A percentile compares a stretch with the other conserved stretches of the same genome.
Conservation (phyloP, 1,284 basidiomycete species). For the Schizophyllum commune region DNA sequence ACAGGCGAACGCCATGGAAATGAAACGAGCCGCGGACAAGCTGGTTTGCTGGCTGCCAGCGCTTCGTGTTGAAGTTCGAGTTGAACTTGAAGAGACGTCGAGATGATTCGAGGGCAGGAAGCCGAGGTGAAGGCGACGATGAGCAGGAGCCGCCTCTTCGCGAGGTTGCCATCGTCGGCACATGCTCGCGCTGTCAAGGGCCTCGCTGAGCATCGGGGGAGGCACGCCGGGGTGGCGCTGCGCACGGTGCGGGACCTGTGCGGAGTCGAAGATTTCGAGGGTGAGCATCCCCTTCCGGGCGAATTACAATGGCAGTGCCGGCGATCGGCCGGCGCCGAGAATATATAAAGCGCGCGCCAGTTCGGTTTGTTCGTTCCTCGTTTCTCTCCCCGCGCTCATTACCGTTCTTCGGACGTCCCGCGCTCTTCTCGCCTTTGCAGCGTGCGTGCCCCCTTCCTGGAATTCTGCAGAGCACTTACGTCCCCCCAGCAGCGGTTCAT, state of each 20-base stretch:
- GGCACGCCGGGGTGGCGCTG: too few relatives aligned
- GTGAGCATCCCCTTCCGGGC: not conserved
- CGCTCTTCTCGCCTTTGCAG: conserved; percentile 18
- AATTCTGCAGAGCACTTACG: conserved; percentile 18
- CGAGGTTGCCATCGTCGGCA: too few relatives aligned
- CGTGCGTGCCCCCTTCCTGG: conserved; percentile 18
- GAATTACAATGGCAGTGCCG: not conserved
- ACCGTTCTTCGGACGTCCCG: conserved; percentile 16
- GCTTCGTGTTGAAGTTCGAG: too few relatives aligned
- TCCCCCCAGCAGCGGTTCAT: conserved; percentile 5
- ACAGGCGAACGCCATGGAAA: too few relatives aligned
- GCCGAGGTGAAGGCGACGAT: too few relatives aligned
- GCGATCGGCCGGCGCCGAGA: not conserved
- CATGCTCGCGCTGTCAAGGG: too few relatives aligned
- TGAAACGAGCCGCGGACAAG: too few relatives aligned
- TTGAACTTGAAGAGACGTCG: too few relatives aligned
- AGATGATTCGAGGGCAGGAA: too few relatives aligned
- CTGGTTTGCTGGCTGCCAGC: too few relatives aligned
- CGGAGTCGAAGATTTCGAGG: not conserved
- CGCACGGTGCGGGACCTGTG: not conserved
- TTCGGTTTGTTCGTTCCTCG: conserved; percentile 11
- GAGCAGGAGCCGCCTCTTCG: too few relatives aligned
- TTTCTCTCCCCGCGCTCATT: conserved; percentile 15
- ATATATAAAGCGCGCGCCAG: not conserved
- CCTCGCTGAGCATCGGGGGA: too few relatives aligned